Conservation (phyloP, 345 rosid species). For the Bruguiera parviflora region DNA sequence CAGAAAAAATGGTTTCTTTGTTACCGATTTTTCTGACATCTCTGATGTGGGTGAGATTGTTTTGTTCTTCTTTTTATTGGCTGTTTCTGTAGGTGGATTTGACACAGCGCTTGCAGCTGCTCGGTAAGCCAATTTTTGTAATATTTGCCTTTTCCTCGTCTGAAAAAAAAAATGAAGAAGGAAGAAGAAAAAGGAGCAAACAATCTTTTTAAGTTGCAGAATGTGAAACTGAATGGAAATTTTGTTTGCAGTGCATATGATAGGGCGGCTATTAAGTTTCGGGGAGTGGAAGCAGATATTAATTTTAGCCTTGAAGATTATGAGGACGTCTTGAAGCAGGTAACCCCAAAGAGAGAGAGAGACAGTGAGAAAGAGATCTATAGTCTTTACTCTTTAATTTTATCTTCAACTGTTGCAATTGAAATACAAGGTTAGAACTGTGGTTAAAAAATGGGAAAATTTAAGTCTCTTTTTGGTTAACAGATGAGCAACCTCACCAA, state of each 20-base stretch:
- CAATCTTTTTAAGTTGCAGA: background rate
- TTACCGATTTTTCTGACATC: slow-evolving; percentile 19
- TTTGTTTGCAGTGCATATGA: slow-evolving; percentile 73
- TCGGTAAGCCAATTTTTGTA: slow-evolving; percentile 44
- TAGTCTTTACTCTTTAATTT: slow-evolving; percentile 12
- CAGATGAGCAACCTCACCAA: slow-evolving; percentile 87
- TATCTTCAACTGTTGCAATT: slow-evolving; percentile 30
- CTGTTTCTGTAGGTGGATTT: slow-evolving; percentile 71
- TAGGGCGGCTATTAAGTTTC: slow-evolving; percentile 93
- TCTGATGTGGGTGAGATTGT: slow-evolving; percentile 19
- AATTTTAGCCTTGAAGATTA: slow-evolving; percentile 83
- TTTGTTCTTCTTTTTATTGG: background rate
- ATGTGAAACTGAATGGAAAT: background rate
- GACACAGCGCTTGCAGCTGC: slow-evolving; percentile 99
- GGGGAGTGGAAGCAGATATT: slow-evolving; percentile 93
- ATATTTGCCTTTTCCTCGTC: background rate
- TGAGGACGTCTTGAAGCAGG: slow-evolving; percentile 91
- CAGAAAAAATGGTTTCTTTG: slow-evolving; percentile 4
- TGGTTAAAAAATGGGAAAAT: slow-evolving; percentile 20
- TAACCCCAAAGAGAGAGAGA: slow-evolving; percentile 14
- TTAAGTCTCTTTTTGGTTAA: slow-evolving; percentile 11
- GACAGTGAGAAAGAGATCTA: background rate
- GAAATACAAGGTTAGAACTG: slow-evolving; percentile 6
- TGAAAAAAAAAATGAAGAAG: too few species aligned
- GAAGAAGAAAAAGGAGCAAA: too few species aligned